These are phyloP conservation scores for Podospora australis DNA, from an alignment of 495 filamentous ascomycete genomes.

Conservation along the genomic window DNA sequence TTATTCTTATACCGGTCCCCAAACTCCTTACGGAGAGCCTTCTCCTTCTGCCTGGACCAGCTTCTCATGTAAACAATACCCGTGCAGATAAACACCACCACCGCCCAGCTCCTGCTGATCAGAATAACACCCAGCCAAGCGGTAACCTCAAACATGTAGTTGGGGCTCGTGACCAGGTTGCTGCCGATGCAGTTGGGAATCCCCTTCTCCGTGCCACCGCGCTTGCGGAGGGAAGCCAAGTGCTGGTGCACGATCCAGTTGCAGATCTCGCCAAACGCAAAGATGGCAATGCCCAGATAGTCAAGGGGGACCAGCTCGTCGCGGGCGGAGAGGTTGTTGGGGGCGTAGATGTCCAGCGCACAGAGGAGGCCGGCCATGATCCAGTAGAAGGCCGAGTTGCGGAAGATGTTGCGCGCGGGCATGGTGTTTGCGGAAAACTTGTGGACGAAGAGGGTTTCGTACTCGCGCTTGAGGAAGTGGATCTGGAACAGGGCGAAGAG, in stretches of 20 bases:
- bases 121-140: constrained; percentile 78
- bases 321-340: constrained; percentile 52
- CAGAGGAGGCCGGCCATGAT: constrained; percentile 72
- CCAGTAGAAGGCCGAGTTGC: constrained; percentile 92
- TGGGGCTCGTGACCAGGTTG: constrained; percentile 82
- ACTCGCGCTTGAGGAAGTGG: constrained; percentile 94
- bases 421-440: constrained; percentile 91
- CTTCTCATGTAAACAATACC: constrained; percentile 67
- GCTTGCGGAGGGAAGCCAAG: constrained; percentile 64
- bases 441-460: constrained; percentile 90
- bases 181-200: constrained; percentile 89
- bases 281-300: constrained; percentile 62
- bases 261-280: constrained; percentile 64
- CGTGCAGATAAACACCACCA: constrained; percentile 61
- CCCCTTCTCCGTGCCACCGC: constrained; percentile 76
- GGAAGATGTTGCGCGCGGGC: constrained; percentile 81
- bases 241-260: constrained; percentile 76
- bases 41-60: constrained; percentile 93
- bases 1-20: constrained; percentile 86
- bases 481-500: constrained; percentile 62
- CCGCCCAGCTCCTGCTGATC: constrained; percentile 67
- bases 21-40: constrained; percentile 80
- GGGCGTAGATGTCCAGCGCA: constrained; percentile 77
- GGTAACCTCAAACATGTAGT: constrained; percentile 89
- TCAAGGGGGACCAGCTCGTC: constrained; percentile 38